Evolutionary conservation across 2,329 filamentous ascomycete species (phyloP), one percentile per base, ranked within the genome.

Genomic region (Aureobasidium lini): DNA sequence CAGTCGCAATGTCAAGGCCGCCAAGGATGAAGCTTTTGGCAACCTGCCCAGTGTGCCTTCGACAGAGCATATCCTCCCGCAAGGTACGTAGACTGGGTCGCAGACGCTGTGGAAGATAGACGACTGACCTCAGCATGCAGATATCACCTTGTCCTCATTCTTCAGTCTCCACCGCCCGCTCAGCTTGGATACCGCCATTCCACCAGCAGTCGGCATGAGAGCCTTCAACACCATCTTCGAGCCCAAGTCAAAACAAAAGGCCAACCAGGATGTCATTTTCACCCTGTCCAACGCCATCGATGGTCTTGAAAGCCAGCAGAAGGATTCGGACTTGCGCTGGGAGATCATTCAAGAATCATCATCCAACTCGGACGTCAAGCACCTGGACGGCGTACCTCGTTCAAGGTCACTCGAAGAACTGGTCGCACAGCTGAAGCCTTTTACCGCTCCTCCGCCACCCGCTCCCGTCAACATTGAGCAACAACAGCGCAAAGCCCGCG

Each of bases 91-190:
- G 18, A 3, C 23, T 4, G 4, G 10, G 5, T 3, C 2, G 1
- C 16, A 2, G 2, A 8, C 28, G 4, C 28, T 9, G 4, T 15
- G n/a, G 11, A 2, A 16, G 36, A 23, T 4, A 13, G 11, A 3
- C 5, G 4, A 6, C 57, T 64, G 64, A 63, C 70, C 66, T 16
- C 57, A 4, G 52, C 13, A 31, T 5, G 65, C 61, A 97, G 94
- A 95, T 69, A 82, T 97, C 62, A 87, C 88, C 64, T 80, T 96
- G 47, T 94, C 93, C 7, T 88, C 88, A 62, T 97, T 99, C 81
- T 97, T 97, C 79, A 95, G 92, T 63, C 87, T 95, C 65, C 90
- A 99, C 76, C 86, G 94, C 62, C 94, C 94, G 47, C 93, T 99
- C 69, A 95, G 90, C 59, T 84, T 96, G 65, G 91, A 87, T 52